These are phyloP conservation scores for Ichthyophthirius multifiliis DNA, from an alignment of 169 alveolate species.

Conservation along the genomic window DNA sequence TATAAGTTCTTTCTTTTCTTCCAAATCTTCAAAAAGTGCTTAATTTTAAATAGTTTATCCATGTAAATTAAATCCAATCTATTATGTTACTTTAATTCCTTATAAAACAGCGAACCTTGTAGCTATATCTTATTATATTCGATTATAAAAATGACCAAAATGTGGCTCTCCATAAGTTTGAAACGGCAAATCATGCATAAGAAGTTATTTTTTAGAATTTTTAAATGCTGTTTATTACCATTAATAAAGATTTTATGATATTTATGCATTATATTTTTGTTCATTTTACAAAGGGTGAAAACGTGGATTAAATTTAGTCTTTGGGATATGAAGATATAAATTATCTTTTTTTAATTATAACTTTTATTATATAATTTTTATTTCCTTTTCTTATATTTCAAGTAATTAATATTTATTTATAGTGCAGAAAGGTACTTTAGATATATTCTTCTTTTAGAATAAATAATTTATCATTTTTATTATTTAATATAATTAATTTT, in stretches of 20 bases:
- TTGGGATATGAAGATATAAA: background rate
- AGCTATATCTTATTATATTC: conserved; percentile 39
- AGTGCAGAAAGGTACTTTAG: too few relatives aligned
- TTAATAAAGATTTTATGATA: background rate
- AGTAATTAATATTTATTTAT: too few relatives aligned
- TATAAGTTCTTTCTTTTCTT: background rate
- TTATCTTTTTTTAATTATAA: background rate
- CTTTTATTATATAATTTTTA: too few relatives aligned
- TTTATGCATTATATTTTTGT: background rate
- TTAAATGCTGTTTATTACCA: background rate
- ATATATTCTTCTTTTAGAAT: too few relatives aligned
- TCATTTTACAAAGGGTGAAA: background rate
- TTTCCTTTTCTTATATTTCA: too few relatives aligned
- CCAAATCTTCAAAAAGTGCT: conserved; percentile 7
- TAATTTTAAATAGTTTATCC: conserved; percentile 43
- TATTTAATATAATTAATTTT: too few relatives aligned
- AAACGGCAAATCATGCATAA: conserved; percentile 50
- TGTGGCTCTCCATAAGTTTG: conserved; percentile 51
- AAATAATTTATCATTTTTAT: too few relatives aligned
- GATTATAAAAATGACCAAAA: conserved; percentile 51
- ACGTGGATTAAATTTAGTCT: conserved; percentile 2
- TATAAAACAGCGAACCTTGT: conserved; percentile 37
- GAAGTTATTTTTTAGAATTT: background rate
- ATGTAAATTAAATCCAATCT: conserved; percentile 47
- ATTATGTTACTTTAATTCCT: conserved; percentile 35